Evolutionary conservation across 2,329 filamentous ascomycete species (phyloP).

Genomic region (Fusarium beomiforme): DNA sequence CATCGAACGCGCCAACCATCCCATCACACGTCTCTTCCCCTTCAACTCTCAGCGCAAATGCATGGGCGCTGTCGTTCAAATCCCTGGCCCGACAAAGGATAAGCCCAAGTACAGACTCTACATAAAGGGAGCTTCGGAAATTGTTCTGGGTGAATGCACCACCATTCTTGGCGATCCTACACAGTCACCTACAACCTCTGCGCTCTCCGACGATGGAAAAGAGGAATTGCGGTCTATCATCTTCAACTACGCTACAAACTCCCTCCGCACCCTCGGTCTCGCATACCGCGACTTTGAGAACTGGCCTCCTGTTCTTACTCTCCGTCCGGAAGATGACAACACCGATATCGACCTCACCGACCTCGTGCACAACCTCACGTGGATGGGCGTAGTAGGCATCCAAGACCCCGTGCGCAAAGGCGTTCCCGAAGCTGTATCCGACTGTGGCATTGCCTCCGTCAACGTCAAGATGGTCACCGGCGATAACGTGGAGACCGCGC

Average conservation of each 20-base stretch:
- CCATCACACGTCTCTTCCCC: constrained; percentile 60
- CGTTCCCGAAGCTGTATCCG: constrained; percentile 69
- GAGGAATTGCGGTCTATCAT: constrained; percentile 64
- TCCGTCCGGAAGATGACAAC: constrained; percentile 65
- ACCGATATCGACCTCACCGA: constrained; percentile 58
- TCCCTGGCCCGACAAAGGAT: constrained; percentile 46
- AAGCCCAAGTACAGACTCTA: constrained; percentile 56
- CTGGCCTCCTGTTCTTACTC: constrained; percentile 73
- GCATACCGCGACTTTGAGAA: constrained; percentile 76
- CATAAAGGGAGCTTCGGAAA: constrained; percentile 67
- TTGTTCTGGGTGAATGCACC: constrained; percentile 58
- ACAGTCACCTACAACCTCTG: neutral
- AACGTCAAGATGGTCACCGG: constrained; percentile 72
- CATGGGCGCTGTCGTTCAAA: constrained; percentile 64
- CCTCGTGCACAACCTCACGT: constrained; percentile 55
- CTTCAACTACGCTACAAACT: constrained; percentile 68
- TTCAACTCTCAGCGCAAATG: constrained; percentile 65
- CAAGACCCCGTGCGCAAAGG: constrained; percentile 73
- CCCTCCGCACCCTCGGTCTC: constrained; percentile 77
- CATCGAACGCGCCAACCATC: constrained; percentile 57
- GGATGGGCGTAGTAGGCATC: constrained; percentile 67
- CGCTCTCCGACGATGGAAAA: constrained; percentile 53
- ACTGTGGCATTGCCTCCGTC: constrained; percentile 72
- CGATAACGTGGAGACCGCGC: constrained; percentile 57
- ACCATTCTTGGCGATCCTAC: constrained; percentile 66